Base-by-base conservation (phyloP, 2,329 filamentous ascomycete species). In the Penicillium thymicola region DNA sequence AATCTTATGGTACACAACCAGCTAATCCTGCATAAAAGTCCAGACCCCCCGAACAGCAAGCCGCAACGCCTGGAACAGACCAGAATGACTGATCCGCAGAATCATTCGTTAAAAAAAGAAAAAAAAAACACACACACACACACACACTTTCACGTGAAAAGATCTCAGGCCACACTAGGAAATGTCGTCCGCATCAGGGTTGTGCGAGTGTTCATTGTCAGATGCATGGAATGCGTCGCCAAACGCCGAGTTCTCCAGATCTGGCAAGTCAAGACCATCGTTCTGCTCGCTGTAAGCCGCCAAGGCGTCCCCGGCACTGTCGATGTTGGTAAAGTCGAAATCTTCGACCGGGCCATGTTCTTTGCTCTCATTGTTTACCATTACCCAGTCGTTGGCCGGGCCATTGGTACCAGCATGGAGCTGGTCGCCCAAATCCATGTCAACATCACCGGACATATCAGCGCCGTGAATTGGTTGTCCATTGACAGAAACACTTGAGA, bases 231-330 rank as follows among this genome's bases (percentile, higher is more conserved):
- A 90, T 0, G 90, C 90, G 65, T 94, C 89, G 3, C 89, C 90
- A 76, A 94, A 94, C 1, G 89, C 90, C 36, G 87, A 90, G 67
- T 92, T 88, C 45, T 90, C 88, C 78, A 91, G 82, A 60, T 87
- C 88, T 9, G 82, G 84, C 41, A 81, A 70, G 62, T 81, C 80
- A 4, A 80, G 72, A 3, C 75, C 75, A 54, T 80, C 79, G 49
- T 83, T 79, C 14, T 84, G 82, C 16, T 82, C 82, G 41, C 83
- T 85, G 67, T 88, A 90, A 38, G 83, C 83, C 2, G 85, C 85
- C 36, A 91, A 75, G 4, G 87, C 88, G 67, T 90, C 87, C 14
- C 86, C 88, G 0, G 87, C 88, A 25, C 86, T 86, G 70, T 92
- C 86, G 55, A 76, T 75, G 58, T 76, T 74, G 57, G 64, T 87